Conservation (phyloP, 1,284 basidiomycete species). For the Taiwanofungus camphoratus region DNA sequence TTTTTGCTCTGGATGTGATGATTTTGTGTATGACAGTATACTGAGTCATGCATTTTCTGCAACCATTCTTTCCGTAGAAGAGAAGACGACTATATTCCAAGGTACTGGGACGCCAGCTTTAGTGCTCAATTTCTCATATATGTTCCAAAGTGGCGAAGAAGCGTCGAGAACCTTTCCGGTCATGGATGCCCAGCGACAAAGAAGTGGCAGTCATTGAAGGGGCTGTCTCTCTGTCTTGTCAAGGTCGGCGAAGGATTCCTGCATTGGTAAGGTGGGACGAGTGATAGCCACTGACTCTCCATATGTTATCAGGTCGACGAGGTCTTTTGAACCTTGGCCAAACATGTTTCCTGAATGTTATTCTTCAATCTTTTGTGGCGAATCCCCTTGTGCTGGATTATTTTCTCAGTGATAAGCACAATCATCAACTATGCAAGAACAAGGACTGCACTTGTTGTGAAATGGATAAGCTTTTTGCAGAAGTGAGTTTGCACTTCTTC, state of each 20-base stretch:
- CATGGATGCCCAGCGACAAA: slow-evolving; percentile 36
- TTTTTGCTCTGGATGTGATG: slow-evolving; percentile 54
- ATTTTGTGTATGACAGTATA: slow-evolving; percentile 46
- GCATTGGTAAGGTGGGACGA: background rate
- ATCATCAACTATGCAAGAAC: slow-evolving; percentile 58
- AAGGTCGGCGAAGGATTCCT: slow-evolving; percentile 38
- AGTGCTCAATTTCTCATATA: background rate
- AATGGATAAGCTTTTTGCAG: slow-evolving; percentile 88
- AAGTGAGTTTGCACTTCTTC: slow-evolving; percentile 41
- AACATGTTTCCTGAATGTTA: slow-evolving; percentile 92
- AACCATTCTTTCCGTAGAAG: slow-evolving; percentile 41
- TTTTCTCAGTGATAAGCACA: slow-evolving; percentile 87
- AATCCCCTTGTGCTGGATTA: slow-evolving; percentile 90
- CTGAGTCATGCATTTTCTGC: slow-evolving; percentile 36
- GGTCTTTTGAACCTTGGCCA: slow-evolving; percentile 91
- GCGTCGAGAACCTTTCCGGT: slow-evolving; percentile 37
- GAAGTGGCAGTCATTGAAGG: slow-evolving; percentile 34
- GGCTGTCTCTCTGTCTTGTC: slow-evolving; percentile 47
- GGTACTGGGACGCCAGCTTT: slow-evolving; percentile 24
- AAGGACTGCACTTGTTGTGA: slow-evolving; percentile 90
- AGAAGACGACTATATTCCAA: slow-evolving; percentile 44
- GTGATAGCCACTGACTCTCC: background rate
- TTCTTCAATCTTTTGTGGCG: slow-evolving; percentile 89
- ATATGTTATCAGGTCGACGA: slow-evolving; percentile 61
- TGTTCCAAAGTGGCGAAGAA: slow-evolving; percentile 32